These are phyloP conservation scores for Suhomyces yuchorum DNA, from an alignment of 1,139 yeast species.

Conservation along the genomic window DNA sequence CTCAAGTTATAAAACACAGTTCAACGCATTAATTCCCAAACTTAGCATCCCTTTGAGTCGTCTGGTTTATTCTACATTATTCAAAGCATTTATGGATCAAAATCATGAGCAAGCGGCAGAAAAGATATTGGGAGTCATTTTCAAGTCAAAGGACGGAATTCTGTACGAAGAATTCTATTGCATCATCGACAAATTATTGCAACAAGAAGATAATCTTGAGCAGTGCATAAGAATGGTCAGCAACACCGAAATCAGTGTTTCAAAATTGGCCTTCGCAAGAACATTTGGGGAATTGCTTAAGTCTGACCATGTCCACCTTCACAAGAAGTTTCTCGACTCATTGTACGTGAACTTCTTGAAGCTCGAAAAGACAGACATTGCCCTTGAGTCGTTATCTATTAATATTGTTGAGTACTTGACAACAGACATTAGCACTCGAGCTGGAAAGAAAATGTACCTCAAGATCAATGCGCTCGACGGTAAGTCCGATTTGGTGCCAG, in stretches of 20 bases:
- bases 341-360: conserved; percentile 16
- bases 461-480: conserved; percentile 11
- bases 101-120: conserved; percentile 34
- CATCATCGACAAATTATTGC: conserved; percentile 31
- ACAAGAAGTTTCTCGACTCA: conserved; percentile 13
- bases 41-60: conserved; percentile 34
- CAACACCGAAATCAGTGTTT: conserved; percentile 22
- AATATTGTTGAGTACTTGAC: conserved; percentile 14
- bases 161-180: conserved; percentile 29
- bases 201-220: conserved; percentile 24
- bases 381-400: conserved; percentile 14
- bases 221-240: conserved; percentile 28
- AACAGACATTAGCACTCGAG: conserved; percentile 15
- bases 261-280: conserved; percentile 31
- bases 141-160: conserved; percentile 31
- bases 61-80: conserved; percentile 37
- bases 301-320: conserved; percentile 14
- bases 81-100: conserved; percentile 31
- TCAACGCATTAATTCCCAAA: conserved; percentile 24
- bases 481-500: conserved; percentile 8
- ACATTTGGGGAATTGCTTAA: conserved; percentile 19
- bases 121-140: conserved; percentile 32
- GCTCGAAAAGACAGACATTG: conserved; percentile 17
- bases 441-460: conserved; percentile 19
- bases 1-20: conserved; percentile 12